These are phyloP conservation scores for Thecaphora thlaspeos DNA, from an alignment of 1,284 basidiomycete species.

Conservation along the genomic window DNA sequence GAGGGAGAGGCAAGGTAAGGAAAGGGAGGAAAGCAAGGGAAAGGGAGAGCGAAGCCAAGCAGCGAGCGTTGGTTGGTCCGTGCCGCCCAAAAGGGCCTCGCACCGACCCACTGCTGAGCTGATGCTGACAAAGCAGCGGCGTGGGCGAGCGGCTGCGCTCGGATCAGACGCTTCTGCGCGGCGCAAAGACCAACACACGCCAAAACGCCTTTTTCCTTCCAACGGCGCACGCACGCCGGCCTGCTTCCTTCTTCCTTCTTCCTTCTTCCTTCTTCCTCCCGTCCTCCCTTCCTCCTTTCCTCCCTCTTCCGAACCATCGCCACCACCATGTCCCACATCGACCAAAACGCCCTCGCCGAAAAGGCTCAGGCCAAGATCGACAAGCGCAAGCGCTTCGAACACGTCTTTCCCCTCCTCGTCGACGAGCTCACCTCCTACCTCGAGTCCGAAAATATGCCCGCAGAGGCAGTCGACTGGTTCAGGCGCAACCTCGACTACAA, in stretches of 20 bases:
- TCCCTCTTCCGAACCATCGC: neutral
- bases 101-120: no score
- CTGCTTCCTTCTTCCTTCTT: constrained; percentile 1
- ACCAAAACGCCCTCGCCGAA: constrained; percentile 22
- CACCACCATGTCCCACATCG: constrained; percentile 19
- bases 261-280: neutral
- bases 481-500: constrained; percentile 76
- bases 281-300: neutral
- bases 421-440: constrained; percentile 68
- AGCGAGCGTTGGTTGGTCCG: no score
- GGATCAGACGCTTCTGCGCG: no score
- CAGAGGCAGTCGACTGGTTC: constrained; percentile 79
- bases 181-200: no score
- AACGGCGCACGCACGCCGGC: constrained; percentile 5
- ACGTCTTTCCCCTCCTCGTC: constrained; percentile 63
- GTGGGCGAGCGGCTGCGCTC: no score
- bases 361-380: constrained; percentile 52
- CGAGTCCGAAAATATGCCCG: constrained; percentile 66
- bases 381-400: constrained; percentile 60
- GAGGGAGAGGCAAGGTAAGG: no score
- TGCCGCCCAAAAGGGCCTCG: no score
- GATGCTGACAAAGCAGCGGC: no score
- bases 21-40: no score
- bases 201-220: neutral
- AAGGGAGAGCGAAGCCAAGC: no score